Base-by-base conservation (phyloP, 2,329 filamentous ascomycete species). In the Fusarium sp. region DNA sequence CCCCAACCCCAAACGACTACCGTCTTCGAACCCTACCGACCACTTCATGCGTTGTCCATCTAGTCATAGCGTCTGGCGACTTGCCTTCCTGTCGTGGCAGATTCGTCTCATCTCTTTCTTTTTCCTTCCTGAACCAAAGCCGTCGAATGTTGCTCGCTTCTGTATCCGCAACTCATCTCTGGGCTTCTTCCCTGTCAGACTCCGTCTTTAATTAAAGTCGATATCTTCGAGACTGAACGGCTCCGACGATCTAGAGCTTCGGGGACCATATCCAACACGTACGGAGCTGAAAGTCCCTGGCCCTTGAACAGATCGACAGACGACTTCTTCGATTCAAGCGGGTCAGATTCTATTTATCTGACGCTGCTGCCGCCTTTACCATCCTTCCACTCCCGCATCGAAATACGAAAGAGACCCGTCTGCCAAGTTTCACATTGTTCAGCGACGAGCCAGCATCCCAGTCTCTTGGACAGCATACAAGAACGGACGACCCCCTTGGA, bases 31-130 rank as follows among this genome's bases (percentile, higher is more conserved):
- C 71, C 71, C 65, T 73, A 74, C 71, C 68, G 60, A 54, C 60
- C 64, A 58, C 65, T 72, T 75, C 68, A 75, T 75, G 73, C 71
- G 73, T 63, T 75, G 65, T 73, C 62, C 68, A 66, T 71, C 68
- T 65, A 69, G 66, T 69, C 73, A 73, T 67, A 73, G 73, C 70
- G 67, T 64, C 68, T 58, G 56, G 46, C 65, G 61, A 73, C 65
- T 66, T 71, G 60, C 61, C 68, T 68, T 61, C 67, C 67, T 64
- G 61, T 62, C 62, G 73, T 69, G 62, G 71, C 73, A 68, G 73
- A 75, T 73, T 75, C 73, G 71, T 75, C 73, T 73, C 71, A 73
- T 75, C 71, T 75, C 65, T 69, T 71, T 57, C 64, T 57, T 67
- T 62, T 70, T 62, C 63, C 66, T 61, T 53, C 58, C 66, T 68